Evolutionary conservation across 306 rosid genomes (phyloP).

Genomic region (Quercus agrifolia): DNA sequence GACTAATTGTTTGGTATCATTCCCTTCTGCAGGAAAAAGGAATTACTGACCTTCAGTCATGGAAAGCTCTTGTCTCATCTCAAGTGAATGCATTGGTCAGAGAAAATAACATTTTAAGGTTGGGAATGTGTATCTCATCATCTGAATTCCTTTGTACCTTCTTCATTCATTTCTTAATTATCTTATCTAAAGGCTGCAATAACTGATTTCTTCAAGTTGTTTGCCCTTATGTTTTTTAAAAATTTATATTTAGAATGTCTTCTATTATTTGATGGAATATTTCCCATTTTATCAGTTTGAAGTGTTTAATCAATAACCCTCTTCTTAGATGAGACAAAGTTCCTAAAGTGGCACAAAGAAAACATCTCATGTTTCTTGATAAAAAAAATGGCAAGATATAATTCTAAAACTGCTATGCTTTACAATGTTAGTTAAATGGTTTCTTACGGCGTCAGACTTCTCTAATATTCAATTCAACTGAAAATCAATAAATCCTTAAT

Average conservation of each 20-base stretch:
- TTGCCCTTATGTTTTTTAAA: neutral
- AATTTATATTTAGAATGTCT: neutral
- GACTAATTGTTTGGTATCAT: slow-evolving; percentile 13
- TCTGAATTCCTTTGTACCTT: neutral
- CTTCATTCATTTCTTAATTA: neutral
- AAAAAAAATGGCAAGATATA: neutral
- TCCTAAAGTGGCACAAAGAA: neutral
- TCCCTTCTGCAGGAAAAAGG: slow-evolving; percentile 50
- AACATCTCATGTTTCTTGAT: neutral
- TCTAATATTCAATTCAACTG: neutral
- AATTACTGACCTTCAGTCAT: slow-evolving; percentile 50
- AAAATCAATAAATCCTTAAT: neutral
- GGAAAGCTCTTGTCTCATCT: slow-evolving; percentile 61
- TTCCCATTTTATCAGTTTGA: neutral
- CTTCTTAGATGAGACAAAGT: neutral
- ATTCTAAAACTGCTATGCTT: neutral
- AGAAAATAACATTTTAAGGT: slow-evolving; percentile 71
- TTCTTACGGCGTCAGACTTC: neutral
- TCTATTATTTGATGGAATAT: neutral
- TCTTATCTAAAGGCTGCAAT: neutral
- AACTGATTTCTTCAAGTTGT: neutral
- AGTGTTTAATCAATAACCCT: neutral
- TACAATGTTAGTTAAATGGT: neutral
- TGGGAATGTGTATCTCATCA: neutral
- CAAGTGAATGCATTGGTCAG: slow-evolving; percentile 52